Evolutionary conservation across 176 grass and related monocot species (phyloP), one percentile per base, ranked within the genome.

Genomic region (Phoenix roebelenii): DNA sequence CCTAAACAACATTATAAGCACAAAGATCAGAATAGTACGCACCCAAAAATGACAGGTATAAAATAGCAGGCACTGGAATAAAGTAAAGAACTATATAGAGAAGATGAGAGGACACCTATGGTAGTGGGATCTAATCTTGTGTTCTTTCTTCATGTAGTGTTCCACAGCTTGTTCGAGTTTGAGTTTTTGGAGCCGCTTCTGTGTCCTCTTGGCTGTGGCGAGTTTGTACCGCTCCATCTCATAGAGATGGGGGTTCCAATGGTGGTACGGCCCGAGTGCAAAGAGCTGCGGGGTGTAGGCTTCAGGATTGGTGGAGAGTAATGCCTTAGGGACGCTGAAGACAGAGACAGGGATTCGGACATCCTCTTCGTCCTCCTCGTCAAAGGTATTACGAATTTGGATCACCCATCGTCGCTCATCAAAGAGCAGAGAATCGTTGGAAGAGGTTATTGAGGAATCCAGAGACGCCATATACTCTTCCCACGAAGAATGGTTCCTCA

Each of bases 171-270:
- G 14, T 3, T 44, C 17, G 18, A 68, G 25, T 3, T 17, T 39
- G 26, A 18, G 3, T 9, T 25, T 7, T 12, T 10, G 63, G 49
- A 68, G 65, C 4, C 23, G 52, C 23, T 35, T 68, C 18, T 68
- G 65, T 12, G 10, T 68, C 4, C 65, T 17, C n/a, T 57, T 68
- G 26, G 52, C 26, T 3, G 18, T 56, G 24, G 70, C 59, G 70
- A 73, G 59, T 59, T 73, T 73, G 70, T 73, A 55, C 15, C 30
- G 59, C 59, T 63, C 70, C 70, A 55, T 73, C 51, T 73, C 58
- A 59, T 55, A 55, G 59, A 63, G 51, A 25, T 63, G 49, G n/a
- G 26, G 7, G 12, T 54, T 12, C 26, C 28, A 63, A 18, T 63
- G 70, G 19, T 73, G 59, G 51, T 73, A 73, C 3, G 59, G 70